Base-by-base conservation (phyloP, 192 early-diverging fungal genomes). In the Coemansia reversa region DNA sequence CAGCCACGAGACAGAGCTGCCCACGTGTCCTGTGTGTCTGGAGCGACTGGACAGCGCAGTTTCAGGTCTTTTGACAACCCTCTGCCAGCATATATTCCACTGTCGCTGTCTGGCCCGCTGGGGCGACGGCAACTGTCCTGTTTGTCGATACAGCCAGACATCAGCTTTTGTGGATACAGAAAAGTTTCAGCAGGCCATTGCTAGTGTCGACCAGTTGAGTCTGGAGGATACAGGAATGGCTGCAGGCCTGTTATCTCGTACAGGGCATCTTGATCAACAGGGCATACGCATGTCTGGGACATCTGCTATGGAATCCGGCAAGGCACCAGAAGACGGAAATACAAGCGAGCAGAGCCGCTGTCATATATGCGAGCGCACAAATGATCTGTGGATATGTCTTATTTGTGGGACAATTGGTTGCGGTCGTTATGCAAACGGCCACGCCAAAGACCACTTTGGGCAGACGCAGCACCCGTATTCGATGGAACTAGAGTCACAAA, bases 371-470 rank as follows among this genome's bases (percentile, higher is more conserved):
- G 82, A 84, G n/a, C 80, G 88, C 7, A 85, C 71, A 3, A 86
- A 88, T 49, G 90, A 90, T 58, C 81, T 99, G 48, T 99, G 97
- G 97, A 96, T 97, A 39, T 99, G 97, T 64, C 79, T 99, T 48
- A 89, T 99, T 25, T 99, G 97, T 74, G 96, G 94, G 1, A 88
- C 93, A 58, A 88, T 99, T 30, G 97, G 97, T 0, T 99, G 97
- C 70, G 97, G 97, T 7, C 79, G 97, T 49, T 99, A 99, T 67
- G 87, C 91, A 50, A 85, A 86, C 19, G 93, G 84, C 20, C 96
- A 98, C 67, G 97, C 97, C 0, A 90, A 92, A 51, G 79, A 82
- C 30, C 97, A 99, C 68, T 99, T 92, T 67, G 79, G 72, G 49
- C 86, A 87, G 30, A 95, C 94, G 4, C 70, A 82, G 25, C 97